Evolutionary conservation across 176 grass and related monocot species (phyloP).

Genomic region (sorghum (Sorghum bicolor)): Sorghum_bicolor_NCBIv3 NC_012876.2:9199001-9199500

Average conservation of each 20-base stretch:
- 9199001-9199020: not conserved
- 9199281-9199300: not conserved
- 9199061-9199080: not conserved
- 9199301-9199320: not conserved
- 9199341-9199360: not conserved
- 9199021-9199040: not conserved
- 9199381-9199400: not conserved
- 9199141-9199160: not conserved
- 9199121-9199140: not conserved
- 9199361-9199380: not conserved
- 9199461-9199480: not conserved
- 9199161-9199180: not conserved
- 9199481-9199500: not conserved
- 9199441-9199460: not conserved
- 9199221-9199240: not conserved
- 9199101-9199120: not conserved
- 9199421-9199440: not conserved
- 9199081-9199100: not conserved
- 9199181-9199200: not conserved
- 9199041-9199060: not conserved
- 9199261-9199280: not conserved
- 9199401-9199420: not conserved
- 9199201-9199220: not conserved
- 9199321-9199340: not conserved
- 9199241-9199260: not conserved